Evolutionary conservation across 176 grass and related monocot genomes (phyloP).

Genomic region (Alloteropsis semialata): DNA sequence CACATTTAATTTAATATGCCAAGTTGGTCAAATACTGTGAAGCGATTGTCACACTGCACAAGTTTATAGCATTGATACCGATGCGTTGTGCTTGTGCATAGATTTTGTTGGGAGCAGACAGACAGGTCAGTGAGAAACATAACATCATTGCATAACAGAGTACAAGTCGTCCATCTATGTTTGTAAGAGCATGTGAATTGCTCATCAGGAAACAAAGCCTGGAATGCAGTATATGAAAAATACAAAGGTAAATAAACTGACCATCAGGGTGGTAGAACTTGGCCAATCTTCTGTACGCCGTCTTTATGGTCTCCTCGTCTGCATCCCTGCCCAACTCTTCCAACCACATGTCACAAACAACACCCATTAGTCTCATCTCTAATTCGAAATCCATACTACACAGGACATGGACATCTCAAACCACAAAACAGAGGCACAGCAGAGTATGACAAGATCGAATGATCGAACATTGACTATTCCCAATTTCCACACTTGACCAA

Average conservation of each 20-base stretch:
- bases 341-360: conserved; percentile 18
- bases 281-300: conserved; percentile 76
- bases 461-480: not conserved
- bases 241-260: conserved; percentile 30
- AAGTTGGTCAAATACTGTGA: not conserved
- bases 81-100: not conserved
- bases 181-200: not conserved
- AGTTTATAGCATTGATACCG: not conserved
- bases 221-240: not conserved
- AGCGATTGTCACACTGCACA: not conserved
- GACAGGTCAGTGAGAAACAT: not conserved
- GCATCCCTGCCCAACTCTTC: conserved; percentile 86
- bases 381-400: not conserved
- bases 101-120: not conserved
- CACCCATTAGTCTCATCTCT: conserved; percentile 4
- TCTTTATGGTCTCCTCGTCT: conserved; percentile 86
- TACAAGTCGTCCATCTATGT: not conserved
- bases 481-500: no score
- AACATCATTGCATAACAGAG: not conserved
- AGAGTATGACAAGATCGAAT: not conserved
- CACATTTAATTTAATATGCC: not conserved
- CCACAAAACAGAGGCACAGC: not conserved
- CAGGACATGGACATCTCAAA: not conserved
- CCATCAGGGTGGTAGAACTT: conserved; percentile 97
- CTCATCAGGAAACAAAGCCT: not conserved